Percentiles rank a stretch among this genome's conserved stretches.
Evolutionary conservation across 2,329 filamentous ascomycete species (phyloP).

Genomic region (Fusarium multiceps): DNA sequence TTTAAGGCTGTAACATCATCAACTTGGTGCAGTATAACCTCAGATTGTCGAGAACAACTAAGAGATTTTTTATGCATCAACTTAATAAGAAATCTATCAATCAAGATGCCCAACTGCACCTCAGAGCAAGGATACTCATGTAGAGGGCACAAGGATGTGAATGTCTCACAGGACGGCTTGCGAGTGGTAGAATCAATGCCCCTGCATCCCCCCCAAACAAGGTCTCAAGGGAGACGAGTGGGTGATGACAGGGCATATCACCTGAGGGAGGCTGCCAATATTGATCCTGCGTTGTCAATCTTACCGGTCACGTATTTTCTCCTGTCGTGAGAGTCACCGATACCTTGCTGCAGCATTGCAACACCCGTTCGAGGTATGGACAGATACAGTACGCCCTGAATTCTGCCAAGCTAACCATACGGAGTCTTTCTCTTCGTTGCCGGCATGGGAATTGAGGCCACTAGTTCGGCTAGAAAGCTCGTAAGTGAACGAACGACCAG

Average conservation of each 20-base stretch:
- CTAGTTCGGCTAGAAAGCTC: slow-evolving; percentile 18
- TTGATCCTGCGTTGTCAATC: slow-evolving; percentile 27
- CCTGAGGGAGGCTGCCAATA: slow-evolving; percentile 19
- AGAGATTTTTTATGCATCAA: background rate
- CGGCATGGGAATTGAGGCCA: slow-evolving; percentile 25
- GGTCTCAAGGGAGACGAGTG: slow-evolving; percentile 27
- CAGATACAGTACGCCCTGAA: slow-evolving; percentile 5
- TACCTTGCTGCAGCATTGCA: slow-evolving; percentile 5
- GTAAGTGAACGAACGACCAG: slow-evolving; percentile 31
- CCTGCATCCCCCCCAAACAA: slow-evolving; percentile 29
- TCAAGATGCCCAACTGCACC: slow-evolving; percentile 11
- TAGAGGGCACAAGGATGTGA: slow-evolving; percentile 2
- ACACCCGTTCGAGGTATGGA: background rate
- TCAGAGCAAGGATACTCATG: slow-evolving; percentile 24
- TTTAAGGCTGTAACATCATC: background rate
- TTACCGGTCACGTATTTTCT: slow-evolving; percentile 4
- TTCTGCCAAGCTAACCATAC: slow-evolving; percentile 14
- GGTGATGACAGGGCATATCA: slow-evolving; percentile 18
- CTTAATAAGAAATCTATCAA: background rate
- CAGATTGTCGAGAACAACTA: background rate
- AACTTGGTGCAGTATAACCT: background rate
- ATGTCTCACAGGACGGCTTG: slow-evolving; percentile 26
- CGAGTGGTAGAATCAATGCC: slow-evolving; percentile 26
- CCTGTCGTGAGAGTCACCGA: slow-evolving; percentile 8
- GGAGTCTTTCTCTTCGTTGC: slow-evolving; percentile 20